Base-by-base conservation (phyloP, 257 asterid genomes). In the Euphrasia confusa region DNA sequence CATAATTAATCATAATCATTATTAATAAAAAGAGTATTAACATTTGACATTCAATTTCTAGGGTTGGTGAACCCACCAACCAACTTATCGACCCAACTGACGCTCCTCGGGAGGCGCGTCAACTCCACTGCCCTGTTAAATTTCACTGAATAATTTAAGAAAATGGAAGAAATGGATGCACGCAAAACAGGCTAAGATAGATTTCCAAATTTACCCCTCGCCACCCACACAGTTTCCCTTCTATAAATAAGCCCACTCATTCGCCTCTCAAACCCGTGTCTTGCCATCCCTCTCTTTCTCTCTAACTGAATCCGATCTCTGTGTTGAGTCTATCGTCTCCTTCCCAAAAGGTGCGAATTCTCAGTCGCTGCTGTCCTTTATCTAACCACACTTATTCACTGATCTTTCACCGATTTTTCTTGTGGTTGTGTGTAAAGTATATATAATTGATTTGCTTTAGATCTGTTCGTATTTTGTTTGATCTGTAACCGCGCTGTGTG, bases 261-360 rank as follows among this genome's bases (percentile, higher is more conserved):
- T 28, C 54, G 14, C 21, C 45, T 17, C 54, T 53, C 48, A 39
- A 60, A 60, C 72, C 82, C 80, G 87, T 71, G 87, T 68, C 75
- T 61, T 77, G 67, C 80, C 75, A 63, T 14, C 15, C 60, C 7
- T 33, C 47, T 30, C 42, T 61, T 55, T 52, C 55, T 66, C 69
- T 44, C 58, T 32, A n/a, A 44, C 55, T 60, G 39, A 60, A 61
- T 28, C 67, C 76, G 64, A 32, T 73, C 71, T 68, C 64, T 33
- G 44, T 58, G 5, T 39, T 37, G 45, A 10, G 26, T 24, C 55
- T 54, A 3, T 37, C 11, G 42, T 37, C 54, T 21, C 54, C 64
- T 64, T 17, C 5, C 73, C 76, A 64, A 54, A 32, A 75, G 84
- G 88, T 86, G 71, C 70, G 84, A 68, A 45, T 32, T 55, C 64